Evolutionary conservation across 2,329 filamentous ascomycete species (phyloP).

Genomic region (Zasmidium citrigriseum): DNA sequence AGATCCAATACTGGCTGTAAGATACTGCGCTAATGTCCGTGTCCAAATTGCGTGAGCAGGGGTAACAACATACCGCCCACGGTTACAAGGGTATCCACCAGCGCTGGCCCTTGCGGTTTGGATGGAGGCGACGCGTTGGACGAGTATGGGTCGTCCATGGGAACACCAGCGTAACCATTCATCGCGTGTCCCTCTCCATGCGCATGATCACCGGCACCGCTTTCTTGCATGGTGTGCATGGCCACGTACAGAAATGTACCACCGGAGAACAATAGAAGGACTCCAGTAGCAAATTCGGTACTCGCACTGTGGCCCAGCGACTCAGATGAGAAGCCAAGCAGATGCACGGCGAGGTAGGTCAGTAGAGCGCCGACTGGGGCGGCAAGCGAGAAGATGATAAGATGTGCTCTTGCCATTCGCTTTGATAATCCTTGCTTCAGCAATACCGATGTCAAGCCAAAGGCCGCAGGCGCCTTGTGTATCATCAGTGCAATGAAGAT

Average conservation of each 20-base stretch:
- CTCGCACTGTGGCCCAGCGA: constrained; percentile 56
- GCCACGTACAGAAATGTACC: constrained; percentile 98
- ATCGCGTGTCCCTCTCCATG: constrained; percentile 34
- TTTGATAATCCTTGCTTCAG: constrained; percentile 90
- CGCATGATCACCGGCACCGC: constrained; percentile 51
- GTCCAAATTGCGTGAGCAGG: constrained; percentile 74
- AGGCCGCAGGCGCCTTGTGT: constrained; percentile 90
- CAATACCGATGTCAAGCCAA: constrained; percentile 86
- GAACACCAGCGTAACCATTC: constrained; percentile 28
- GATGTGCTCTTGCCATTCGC: constrained; percentile 76
- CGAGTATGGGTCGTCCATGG: constrained; percentile 25
- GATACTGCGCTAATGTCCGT: constrained; percentile 58
- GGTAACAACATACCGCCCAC: constrained; percentile 77
- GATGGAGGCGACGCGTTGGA: constrained; percentile 5
- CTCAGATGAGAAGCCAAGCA: constrained; percentile 65
- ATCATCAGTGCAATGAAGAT: constrained; percentile 97
- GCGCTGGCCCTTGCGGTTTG: constrained; percentile 8
- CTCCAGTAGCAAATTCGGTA: constrained; percentile 85
- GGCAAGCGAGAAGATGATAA: constrained; percentile 88
- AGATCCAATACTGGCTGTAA: background rate
- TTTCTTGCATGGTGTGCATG: constrained; percentile 97
- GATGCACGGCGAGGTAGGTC: constrained; percentile 77
- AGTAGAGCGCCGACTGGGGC: constrained; percentile 81
- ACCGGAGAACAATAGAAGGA: constrained; percentile 90
- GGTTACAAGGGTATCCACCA: constrained; percentile 63